phyloP scores from a whole-genome alignment of 2,329 filamentous ascomycete genomes.

The Beauveria varroae region DNA sequence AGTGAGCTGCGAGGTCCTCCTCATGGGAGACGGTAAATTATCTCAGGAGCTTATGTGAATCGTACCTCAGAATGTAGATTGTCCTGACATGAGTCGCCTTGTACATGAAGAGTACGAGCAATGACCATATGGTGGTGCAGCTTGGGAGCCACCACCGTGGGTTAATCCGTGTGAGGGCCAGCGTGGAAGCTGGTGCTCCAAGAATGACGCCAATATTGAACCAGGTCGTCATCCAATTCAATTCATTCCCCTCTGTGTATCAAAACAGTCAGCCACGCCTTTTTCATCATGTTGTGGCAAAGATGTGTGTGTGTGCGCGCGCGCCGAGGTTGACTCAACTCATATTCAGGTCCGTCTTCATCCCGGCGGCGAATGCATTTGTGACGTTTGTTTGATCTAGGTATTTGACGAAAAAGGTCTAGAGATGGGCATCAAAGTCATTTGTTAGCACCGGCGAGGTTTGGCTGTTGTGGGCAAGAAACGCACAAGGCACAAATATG shows the following conservation, averaged over 20 bases:
- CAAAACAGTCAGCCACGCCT: neutral
- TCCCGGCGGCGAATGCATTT: neutral
- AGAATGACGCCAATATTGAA: conserved; percentile 40
- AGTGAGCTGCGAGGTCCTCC: neutral
- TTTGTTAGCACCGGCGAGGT: neutral
- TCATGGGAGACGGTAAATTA: too few species aligned
- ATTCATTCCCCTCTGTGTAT: conserved; percentile 8
- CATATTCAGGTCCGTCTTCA: neutral
- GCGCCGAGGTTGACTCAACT: neutral
- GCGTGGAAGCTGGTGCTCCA: conserved; percentile 34
- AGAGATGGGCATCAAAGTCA: neutral
- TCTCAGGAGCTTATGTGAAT: too few species aligned
- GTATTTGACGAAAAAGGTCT: neutral
- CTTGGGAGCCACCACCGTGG: conserved; percentile 34
- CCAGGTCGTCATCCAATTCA: conserved; percentile 37
- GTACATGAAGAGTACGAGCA: conserved; percentile 33
- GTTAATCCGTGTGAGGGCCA: conserved; percentile 35
- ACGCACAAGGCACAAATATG: conserved; percentile 28
- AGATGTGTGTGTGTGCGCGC: neutral
- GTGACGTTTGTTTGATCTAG: neutral
- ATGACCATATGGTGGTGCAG: conserved; percentile 29
- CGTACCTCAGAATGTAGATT: conserved; percentile 33
- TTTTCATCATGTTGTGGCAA: neutral
- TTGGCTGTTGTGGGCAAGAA: neutral
- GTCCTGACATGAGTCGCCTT: conserved; percentile 27